Evolutionary conservation across 768 basidiomycete genomes (phyloP).

Genomic region (Boletus rufocinnamomeus): DNA sequence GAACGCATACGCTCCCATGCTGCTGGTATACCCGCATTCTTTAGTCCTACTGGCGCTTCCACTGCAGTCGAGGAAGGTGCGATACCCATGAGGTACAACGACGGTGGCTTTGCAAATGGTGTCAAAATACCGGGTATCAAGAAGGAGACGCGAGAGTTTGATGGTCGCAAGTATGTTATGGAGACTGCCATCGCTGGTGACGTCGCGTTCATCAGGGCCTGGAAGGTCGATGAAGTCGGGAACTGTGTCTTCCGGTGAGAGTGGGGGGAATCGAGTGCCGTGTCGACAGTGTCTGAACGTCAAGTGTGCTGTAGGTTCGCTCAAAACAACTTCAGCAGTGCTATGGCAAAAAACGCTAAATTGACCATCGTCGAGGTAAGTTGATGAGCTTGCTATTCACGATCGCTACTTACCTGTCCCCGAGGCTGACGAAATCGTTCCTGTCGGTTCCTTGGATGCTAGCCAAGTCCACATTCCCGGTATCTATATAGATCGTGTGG

Average conservation of each 20-base stretch:
- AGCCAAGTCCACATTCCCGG: slow-evolving; percentile 82
- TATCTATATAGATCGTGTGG: slow-evolving; percentile 88
- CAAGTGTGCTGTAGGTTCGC: slow-evolving; percentile 56
- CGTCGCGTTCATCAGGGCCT: slow-evolving; percentile 84
- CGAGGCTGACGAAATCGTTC: slow-evolving; percentile 88
- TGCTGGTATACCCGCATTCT: slow-evolving; percentile 93
- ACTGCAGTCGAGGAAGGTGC: slow-evolving; percentile 80
- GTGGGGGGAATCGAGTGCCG: not conserved
- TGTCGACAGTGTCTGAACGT: not conserved
- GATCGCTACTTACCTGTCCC: not conserved
- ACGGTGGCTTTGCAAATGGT: slow-evolving; percentile 70
- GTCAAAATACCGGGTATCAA: slow-evolving; percentile 70
- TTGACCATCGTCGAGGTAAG: slow-evolving; percentile 88
- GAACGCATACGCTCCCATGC: slow-evolving; percentile 89
- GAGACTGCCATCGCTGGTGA: slow-evolving; percentile 81
- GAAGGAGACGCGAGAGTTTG: slow-evolving; percentile 76
- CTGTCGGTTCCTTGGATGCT: slow-evolving; percentile 77
- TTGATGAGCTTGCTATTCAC: slow-evolving; percentile 5
- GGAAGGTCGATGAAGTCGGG: slow-evolving; percentile 91
- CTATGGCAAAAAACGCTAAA: slow-evolving; percentile 89
- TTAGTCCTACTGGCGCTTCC: slow-evolving; percentile 84
- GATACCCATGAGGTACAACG: slow-evolving; percentile 78
- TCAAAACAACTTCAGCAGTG: slow-evolving; percentile 83
- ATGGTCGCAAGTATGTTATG: slow-evolving; percentile 78
- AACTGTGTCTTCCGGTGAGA: slow-evolving; percentile 86